These are phyloP conservation scores for Saturnispora diversa DNA, from an alignment of 805 yeast genomes.

Conservation along the genomic window DNA sequence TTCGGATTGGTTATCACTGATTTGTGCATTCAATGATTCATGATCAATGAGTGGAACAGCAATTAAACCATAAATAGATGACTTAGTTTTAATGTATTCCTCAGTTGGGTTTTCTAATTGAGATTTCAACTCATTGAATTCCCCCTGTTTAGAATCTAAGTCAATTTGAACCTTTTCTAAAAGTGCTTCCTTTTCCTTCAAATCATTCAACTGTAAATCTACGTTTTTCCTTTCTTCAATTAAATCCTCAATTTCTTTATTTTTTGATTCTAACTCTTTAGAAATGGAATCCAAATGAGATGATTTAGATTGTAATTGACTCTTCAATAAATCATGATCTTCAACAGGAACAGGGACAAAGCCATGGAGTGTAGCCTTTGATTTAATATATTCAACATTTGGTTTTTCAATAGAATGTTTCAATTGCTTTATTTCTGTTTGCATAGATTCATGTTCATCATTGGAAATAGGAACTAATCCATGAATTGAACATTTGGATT, in stretches of 20 bases:
- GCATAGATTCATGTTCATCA: constrained; percentile 2
- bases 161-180: not conserved
- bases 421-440: constrained; percentile 6
- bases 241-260: constrained; percentile 5
- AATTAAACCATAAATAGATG: constrained; percentile 29
- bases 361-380: constrained; percentile 26
- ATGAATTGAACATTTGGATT: constrained; percentile 23
- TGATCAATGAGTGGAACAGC: constrained; percentile 18
- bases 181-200: not conserved
- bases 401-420: constrained; percentile 26
- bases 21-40: constrained; percentile 7
- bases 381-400: constrained; percentile 24
- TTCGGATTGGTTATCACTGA: constrained; percentile 3
- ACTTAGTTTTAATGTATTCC: constrained; percentile 20
- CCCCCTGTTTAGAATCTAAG: constrained; percentile 6
- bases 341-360: constrained; percentile 22
- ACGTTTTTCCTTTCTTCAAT: not conserved
- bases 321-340: constrained; percentile 16
- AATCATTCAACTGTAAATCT: constrained; percentile 6
- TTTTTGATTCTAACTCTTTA: not conserved
- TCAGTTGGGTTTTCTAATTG: constrained; percentile 10
- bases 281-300: not conserved
- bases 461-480: constrained; percentile 26
- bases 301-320: constrained; percentile 9
- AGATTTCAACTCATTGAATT: constrained; percentile 2